phyloP scores from a whole-genome alignment of 371 early-diverging fungal species.

The Mucor indicus region DNA sequence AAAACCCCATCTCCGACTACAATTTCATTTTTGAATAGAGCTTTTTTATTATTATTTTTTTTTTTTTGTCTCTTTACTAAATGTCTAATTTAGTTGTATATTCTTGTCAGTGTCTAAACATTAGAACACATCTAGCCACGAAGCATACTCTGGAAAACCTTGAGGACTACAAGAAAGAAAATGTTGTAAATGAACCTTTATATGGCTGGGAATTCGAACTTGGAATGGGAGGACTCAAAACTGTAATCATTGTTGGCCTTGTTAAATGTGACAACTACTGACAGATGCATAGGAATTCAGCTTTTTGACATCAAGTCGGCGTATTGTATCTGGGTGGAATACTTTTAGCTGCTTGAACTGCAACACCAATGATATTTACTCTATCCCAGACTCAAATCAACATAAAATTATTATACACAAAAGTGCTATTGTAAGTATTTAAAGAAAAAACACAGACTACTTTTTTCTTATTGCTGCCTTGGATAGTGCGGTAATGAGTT shows the following conservation, averaged over 20 bases:
- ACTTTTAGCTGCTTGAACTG: conserved; percentile 37
- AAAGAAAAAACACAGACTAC: too few species aligned
- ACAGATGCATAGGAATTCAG: conserved; percentile 19
- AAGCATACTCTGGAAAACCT: too few species aligned
- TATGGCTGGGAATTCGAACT: conserved; percentile 40
- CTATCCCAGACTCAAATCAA: conserved; percentile 14
- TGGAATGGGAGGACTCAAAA: conserved; percentile 43
- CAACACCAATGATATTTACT: conserved; percentile 27
- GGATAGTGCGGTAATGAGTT: too few species aligned
- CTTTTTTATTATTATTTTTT: too few species aligned
- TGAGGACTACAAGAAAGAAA: too few species aligned
- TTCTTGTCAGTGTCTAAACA: conserved; percentile 40
- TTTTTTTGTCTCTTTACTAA: too few species aligned
- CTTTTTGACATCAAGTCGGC: conserved; percentile 10
- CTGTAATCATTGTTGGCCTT: too few species aligned
- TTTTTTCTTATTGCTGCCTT: too few species aligned
- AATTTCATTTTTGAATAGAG: too few species aligned
- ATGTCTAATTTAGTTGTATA: conserved; percentile 35
- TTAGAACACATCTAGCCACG: conserved; percentile 34
- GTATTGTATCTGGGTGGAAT: conserved; percentile 16
- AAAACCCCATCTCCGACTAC: too few species aligned
- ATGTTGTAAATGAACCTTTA: conserved; percentile 16
- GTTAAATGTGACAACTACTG: too few species aligned
- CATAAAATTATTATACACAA: conserved; percentile 16
- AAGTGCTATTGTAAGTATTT: conserved; percentile 8